Conservation (phyloP, 768 basidiomycete species). For the Leccinum longicurvipes region DNA sequence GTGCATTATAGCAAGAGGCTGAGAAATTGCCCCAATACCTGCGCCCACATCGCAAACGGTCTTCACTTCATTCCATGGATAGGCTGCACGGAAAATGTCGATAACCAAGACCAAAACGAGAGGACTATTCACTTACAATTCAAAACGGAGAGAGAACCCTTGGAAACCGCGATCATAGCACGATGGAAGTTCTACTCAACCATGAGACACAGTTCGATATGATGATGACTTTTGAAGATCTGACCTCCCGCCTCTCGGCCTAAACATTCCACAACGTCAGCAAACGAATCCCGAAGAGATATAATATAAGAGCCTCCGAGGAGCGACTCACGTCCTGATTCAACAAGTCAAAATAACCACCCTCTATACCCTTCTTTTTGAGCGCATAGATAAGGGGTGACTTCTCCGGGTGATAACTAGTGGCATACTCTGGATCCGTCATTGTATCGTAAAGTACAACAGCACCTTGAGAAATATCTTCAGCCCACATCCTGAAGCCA, state of each 20-base stretch:
- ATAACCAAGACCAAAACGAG: not conserved
- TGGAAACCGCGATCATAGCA: constrained; percentile 22
- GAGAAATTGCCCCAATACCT: not conserved
- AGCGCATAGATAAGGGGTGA: constrained; percentile 22
- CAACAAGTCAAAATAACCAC: constrained; percentile 21
- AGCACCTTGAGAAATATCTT: constrained; percentile 15
- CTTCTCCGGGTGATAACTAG: constrained; percentile 19
- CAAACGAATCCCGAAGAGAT: not conserved
- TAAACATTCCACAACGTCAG: constrained; percentile 1
- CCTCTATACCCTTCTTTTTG: constrained; percentile 13
- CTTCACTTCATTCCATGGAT: not conserved
- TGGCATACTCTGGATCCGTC: constrained; percentile 24
- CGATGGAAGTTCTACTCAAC: constrained; percentile 17
- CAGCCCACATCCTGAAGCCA: constrained; percentile 3
- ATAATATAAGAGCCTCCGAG: not conserved
- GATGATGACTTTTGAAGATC: not conserved
- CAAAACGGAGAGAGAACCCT: constrained; percentile 13
- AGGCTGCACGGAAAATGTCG: not conserved
- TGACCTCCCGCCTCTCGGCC: constrained; percentile 17
- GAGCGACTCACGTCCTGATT: constrained; percentile 16
- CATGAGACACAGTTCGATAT: not conserved
- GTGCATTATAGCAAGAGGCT: not conserved
- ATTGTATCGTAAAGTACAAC: constrained; percentile 24
- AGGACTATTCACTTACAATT: not conserved
- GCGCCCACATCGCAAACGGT: not conserved